Percentiles rank a stretch among this genome's conserved stretches.
Evolutionary conservation across 306 rosid genomes (phyloP).

Genomic region (Cyclanthera cordifolia): DNA sequence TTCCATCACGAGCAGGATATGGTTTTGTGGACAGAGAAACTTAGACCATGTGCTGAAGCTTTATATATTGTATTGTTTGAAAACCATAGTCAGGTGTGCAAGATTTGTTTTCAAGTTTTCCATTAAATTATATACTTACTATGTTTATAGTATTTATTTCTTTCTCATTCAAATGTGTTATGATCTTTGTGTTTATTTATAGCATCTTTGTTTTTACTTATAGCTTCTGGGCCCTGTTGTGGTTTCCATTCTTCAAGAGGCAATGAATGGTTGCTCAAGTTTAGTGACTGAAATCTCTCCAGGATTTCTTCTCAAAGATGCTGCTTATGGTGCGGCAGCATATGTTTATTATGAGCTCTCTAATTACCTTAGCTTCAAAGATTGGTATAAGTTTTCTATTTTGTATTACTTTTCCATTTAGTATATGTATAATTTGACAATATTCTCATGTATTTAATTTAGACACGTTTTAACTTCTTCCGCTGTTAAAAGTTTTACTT

Average conservation of each 20-base stretch:
- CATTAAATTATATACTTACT: constrained; percentile 14
- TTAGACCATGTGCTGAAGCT: constrained; percentile 98
- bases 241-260: constrained; percentile 84
- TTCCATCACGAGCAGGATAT: constrained; percentile 98
- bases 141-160: constrained; percentile 14
- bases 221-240: constrained; percentile 93
- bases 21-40: constrained; percentile 96
- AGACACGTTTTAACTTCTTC: background rate
- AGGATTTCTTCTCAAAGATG: constrained; percentile 87
- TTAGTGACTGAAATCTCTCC: constrained; percentile 74
- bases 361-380: constrained; percentile 79
- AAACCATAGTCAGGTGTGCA: constrained; percentile 78
- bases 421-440: background rate
- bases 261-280: constrained; percentile 72
- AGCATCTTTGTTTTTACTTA: constrained; percentile 44
- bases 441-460: background rate
- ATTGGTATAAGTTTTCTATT: constrained; percentile 45
- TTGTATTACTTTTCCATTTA: background rate
- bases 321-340: constrained; percentile 96
- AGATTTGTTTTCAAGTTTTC: constrained; percentile 10
- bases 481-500: background rate
- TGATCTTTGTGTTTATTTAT: constrained; percentile 19
- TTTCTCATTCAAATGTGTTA: constrained; percentile 13
- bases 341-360: constrained; percentile 96
- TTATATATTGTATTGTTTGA: constrained; percentile 82